Percentiles rank a stretch among this genome's conserved stretches.
These are phyloP conservation scores for Castanospermum australe DNA, from an alignment of 306 rosid species.

Conservation along the genomic window DNA sequence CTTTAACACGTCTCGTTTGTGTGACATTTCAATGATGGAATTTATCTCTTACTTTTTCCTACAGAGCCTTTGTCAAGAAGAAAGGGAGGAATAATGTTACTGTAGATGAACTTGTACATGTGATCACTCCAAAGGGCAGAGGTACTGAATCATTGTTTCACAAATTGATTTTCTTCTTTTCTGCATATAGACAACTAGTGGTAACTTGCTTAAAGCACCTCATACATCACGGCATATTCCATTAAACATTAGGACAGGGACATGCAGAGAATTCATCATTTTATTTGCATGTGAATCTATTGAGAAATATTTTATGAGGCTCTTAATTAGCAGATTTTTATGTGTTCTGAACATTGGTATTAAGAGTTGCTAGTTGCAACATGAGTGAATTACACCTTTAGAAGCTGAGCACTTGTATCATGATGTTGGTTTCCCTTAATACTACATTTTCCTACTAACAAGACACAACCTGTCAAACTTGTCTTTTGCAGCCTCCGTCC, in stretches of 20 bases:
- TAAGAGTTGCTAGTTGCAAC: neutral
- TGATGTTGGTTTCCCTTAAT: neutral
- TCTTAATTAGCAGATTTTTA: neutral
- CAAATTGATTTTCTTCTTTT: neutral
- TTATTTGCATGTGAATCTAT: constrained; percentile 8
- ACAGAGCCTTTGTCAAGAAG: constrained; percentile 74
- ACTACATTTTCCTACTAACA: neutral
- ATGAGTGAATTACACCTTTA: neutral
- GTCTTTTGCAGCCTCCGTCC: constrained; percentile 67
- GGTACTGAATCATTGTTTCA: constrained; percentile 39
- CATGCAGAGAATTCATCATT: neutral
- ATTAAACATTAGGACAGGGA: neutral
- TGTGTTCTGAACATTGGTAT: neutral
- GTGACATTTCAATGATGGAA: constrained; percentile 1
- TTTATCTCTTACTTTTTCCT: neutral
- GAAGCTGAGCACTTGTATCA: neutral
- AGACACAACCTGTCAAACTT: neutral
- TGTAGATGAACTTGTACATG: constrained; percentile 80
- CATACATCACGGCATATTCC: neutral
- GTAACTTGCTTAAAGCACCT: neutral
- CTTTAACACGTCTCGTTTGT: neutral
- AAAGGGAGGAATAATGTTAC: constrained; percentile 85
- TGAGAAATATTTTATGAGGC: neutral
- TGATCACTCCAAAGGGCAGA: constrained; percentile 91
- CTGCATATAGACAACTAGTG: neutral